Base-by-base conservation (phyloP, 345 rosid genomes). In the Melastoma malabathricum region DNA sequence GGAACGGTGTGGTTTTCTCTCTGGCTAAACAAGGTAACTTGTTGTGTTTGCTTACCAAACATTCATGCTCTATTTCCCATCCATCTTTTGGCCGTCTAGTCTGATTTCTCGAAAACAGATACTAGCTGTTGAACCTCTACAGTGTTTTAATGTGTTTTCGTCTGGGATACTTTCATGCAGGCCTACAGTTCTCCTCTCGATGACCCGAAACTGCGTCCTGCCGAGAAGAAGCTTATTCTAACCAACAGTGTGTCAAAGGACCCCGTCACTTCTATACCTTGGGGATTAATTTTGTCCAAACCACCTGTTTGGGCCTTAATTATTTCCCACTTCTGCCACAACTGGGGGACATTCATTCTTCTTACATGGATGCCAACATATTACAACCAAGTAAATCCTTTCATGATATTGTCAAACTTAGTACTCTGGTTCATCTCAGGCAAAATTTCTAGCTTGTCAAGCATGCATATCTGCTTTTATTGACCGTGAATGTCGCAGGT, bases 311-410 rank as follows among this genome's bases (percentile, higher is more conserved):
- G 90, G 90, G 97, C 97, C 60, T 75, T 89, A 41, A 86, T 89
- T 17, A 58, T 47, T 25, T 89, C 70, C 57, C 96, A 89, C 54
- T 89, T 89, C 65, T 89, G 96, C 70, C 96, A 86, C 59, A 89
- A 89, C 41, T 86, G 92, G 94, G 96, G 97, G 45, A 86, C 97
- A 18, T 86, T 86, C 64, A 89, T 89, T 73, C 94, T 89, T 53
- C 69, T 89, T 31, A 89, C 97, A 4, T 86, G 96, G 97, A 89
- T 89, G 96, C 97, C 97, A 2, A 86, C 96, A 7, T 89, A 86
- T 65, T 89, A 89, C 72, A 69, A 86, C 57, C 90, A 89, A 69
- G 97, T 81, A 75, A 66, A 77, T 59, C 57, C 48, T 29, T 31
- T 17, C 34, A 22, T 7, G 5, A 20, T 27, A 9, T 44, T 10